Evolutionary conservation across 306 rosid genomes (phyloP).

Genomic region (Acacia confusa): DNA sequence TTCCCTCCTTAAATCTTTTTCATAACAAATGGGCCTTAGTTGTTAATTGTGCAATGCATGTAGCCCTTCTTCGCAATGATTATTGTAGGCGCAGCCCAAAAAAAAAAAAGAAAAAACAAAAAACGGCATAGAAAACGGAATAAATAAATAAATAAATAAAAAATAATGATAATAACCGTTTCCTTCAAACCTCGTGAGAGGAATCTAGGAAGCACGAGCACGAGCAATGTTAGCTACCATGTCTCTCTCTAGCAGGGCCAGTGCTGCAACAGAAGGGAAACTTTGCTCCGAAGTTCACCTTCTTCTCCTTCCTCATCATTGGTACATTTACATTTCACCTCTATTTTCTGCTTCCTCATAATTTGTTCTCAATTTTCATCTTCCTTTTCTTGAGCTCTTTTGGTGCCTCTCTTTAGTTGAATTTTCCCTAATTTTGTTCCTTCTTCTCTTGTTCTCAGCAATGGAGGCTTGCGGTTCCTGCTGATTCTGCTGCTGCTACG

Average conservation of each 20-base stretch:
- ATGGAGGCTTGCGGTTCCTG: background rate
- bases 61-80: no score
- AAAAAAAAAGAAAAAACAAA: background rate
- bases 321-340: background rate
- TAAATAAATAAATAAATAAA: background rate
- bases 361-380: background rate
- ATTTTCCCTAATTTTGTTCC: background rate
- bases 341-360: background rate
- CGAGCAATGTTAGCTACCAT: slow-evolving; percentile 19
- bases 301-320: background rate
- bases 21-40: no score
- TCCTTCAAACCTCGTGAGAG: slow-evolving; percentile 42
- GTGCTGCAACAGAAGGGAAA: background rate
- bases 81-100: background rate
- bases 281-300: background rate
- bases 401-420: background rate
- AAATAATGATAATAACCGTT: background rate
- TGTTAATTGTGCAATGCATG: no score
- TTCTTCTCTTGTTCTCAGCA: background rate
- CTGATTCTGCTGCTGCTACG: background rate
- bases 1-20: no score
- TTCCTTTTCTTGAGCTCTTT: background rate
- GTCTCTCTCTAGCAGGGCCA: slow-evolving; percentile 34
- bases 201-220: slow-evolving; percentile 31
- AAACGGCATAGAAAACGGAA: background rate